phyloP scores from a whole-genome alignment of 2,329 filamentous ascomycete species.

The Trichoderma pleuroti region DNA sequence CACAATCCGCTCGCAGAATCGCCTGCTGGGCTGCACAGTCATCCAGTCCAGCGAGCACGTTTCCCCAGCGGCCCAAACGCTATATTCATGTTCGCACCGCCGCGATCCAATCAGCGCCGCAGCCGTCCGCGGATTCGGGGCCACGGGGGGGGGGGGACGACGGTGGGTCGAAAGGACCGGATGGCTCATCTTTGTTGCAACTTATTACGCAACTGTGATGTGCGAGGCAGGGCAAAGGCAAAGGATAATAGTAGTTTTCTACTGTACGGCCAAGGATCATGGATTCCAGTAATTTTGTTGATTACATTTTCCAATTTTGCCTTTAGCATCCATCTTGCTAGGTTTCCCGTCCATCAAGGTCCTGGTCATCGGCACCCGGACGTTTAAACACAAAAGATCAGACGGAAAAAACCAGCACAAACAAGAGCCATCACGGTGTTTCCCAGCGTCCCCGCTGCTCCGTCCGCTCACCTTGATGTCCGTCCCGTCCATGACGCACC shows the following conservation, averaged over 20 bases:
- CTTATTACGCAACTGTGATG: constrained; percentile 23
- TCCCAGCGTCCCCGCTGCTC: neutral
- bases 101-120: constrained; percentile 10
- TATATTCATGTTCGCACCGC: neutral
- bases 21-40: neutral
- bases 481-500: constrained; percentile 2
- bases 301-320: neutral
- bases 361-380: neutral
- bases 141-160: constrained; percentile 1
- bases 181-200: constrained; percentile 8
- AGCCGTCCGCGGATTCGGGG: neutral
- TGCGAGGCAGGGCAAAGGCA: neutral
- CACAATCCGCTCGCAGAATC: neutral
- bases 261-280: neutral
- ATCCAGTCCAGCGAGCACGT: constrained; percentile 20
- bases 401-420: neutral
- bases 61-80: constrained; percentile 10
- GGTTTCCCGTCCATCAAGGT: neutral
- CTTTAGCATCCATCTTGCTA: neutral
- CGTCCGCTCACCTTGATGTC: constrained; percentile 5
- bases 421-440: neutral
- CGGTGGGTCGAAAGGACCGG: neutral
- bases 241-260: neutral
- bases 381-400: neutral
- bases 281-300: neutral